Evolutionary conservation across 2,329 filamentous ascomycete genomes (phyloP), one percentile per base, ranked within the genome.

Genomic region (Aspergillus pseudotamarii): DNA sequence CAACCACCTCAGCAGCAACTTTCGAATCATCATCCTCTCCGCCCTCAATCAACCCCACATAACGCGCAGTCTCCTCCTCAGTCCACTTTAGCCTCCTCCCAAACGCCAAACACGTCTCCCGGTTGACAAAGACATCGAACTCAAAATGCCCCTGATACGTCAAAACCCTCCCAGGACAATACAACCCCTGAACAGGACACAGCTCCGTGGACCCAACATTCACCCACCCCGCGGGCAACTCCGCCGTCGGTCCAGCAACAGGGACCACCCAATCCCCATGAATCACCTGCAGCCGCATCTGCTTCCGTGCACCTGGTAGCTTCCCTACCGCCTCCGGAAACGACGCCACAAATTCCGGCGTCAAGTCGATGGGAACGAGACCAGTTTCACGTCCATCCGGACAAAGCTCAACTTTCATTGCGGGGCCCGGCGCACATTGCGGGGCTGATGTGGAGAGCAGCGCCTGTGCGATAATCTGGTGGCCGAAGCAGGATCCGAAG

Each of bases 401-500:
- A 12, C 69, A 71, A 9, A 55, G 43, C 32, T 71, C 68, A 6
- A 76, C 74, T 3, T 64, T 64, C 21, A 32, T 4, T 9, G 41
- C 43, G 12, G 56, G 19, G 19, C 38, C 21, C 19, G 23, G 28
- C 34, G 66, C 60, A 14, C 30, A 12, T 9, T 54, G 51, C n/a
- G 51, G 51, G 51, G 51, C 30, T 4, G 51, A 54, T 32, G 67
- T 58, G 10, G 67, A 53, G 2, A 71, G 56, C 1, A 71, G 16
- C 1, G 65, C 61, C 46, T 64, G 59, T 2, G 65, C 68, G 43
- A 76, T 68, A 16, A 75, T 62, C 62, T 76, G 74, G 55, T 76
- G 74, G 0, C 74, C 75, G 64, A 76, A 78, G 58, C 75, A 78
- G 2, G 75, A 75, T 10, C 75, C 75, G 54, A 77, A 71, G 8